These are phyloP conservation scores for Penicillium sp. DNA, from an alignment of 2,329 filamentous ascomycete species.

Conservation along the genomic window DNA sequence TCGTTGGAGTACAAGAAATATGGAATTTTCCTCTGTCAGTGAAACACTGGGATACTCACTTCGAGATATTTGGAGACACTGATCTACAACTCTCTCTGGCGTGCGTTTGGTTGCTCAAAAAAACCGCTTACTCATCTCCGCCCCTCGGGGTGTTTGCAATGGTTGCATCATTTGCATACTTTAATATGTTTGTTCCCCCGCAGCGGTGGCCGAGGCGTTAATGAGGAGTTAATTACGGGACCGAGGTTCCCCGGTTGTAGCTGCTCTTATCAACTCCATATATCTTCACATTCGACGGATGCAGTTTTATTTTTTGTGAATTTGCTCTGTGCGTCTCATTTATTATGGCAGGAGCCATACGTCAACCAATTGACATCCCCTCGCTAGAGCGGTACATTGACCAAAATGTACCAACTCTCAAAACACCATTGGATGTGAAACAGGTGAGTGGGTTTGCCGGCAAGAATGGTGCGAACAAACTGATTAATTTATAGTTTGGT, in stretches of 20 bases:
- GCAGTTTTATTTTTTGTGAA: no score
- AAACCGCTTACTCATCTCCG: no score
- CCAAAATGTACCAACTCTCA: slow-evolving; percentile 73
- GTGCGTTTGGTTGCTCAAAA: no score
- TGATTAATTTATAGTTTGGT: slow-evolving; percentile 61
- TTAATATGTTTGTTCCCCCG: not conserved
- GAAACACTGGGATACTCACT: no score
- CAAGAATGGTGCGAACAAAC: not conserved
- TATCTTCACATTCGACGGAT: not conserved
- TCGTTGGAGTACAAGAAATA: no score
- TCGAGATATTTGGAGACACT: no score
- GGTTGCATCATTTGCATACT: slow-evolving; percentile 5
- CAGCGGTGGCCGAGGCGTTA: slow-evolving; percentile 7
- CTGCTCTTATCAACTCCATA: not conserved
- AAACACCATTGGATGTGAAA: slow-evolving; percentile 77
- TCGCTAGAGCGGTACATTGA: slow-evolving; percentile 74
- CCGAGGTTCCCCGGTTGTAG: slow-evolving; percentile 22
- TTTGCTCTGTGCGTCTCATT: no score
- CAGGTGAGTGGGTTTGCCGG: slow-evolving; percentile 55
- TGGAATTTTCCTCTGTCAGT: no score
- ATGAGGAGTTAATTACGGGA: slow-evolving; percentile 1
- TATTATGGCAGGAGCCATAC: slow-evolving; percentile 76
- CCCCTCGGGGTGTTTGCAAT: slow-evolving; percentile 3
- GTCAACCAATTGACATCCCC: slow-evolving; percentile 81
- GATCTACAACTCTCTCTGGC: no score